Base-by-base conservation (phyloP, 2,329 filamentous ascomycete species). In the Fusarium decemcellulare region DNA sequence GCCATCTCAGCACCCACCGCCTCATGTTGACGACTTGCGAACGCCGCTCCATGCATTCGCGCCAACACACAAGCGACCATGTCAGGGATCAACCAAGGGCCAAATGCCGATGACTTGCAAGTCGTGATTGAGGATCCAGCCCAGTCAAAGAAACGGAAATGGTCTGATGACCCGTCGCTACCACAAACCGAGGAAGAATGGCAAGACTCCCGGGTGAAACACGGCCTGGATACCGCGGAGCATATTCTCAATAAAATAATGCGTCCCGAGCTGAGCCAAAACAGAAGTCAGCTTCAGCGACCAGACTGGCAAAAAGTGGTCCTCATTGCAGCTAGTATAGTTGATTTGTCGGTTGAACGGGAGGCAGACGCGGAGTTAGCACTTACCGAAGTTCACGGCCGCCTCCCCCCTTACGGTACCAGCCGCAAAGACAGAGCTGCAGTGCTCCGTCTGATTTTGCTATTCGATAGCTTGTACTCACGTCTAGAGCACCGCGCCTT, bases 401-500 rank as follows among this genome's bases (percentile, higher is more conserved):
- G 23, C 10, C 9, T 15, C 32, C 29, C n/a, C 5, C 23, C 32
- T n/a, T 48, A 48, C 11, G 29, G 39, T 2, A 46, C 43, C 27
- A n/a, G 30, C 7, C 54, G 54, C 18, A 57, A 43, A 42, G 43
- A 61, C 34, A 29, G 18, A 50, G 29, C 15, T 44, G 23, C 36
- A 7, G 42, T 61, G 8, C 23, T 40, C 3, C 16, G n/a, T 29
- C 34, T 61, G 4, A 61, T 61, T 10, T 14, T 36, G 16, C 32
- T 61, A 6, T 4, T 61, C 10, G 44, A 61, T 37, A 14, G 30
- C 2, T 6, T 55, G 4, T 61, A 61, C 44, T n/a, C 32, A 8
- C 4, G 34, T 3, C 32, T 61, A 2, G 44, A 61, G 32, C 51
- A 61, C 14, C 51, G 59, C 7, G 51, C 51, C 32, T 61, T 51